phyloP scores from a whole-genome alignment of 495 filamentous ascomycete genomes.

The Lepidopterella palustris region DNA sequence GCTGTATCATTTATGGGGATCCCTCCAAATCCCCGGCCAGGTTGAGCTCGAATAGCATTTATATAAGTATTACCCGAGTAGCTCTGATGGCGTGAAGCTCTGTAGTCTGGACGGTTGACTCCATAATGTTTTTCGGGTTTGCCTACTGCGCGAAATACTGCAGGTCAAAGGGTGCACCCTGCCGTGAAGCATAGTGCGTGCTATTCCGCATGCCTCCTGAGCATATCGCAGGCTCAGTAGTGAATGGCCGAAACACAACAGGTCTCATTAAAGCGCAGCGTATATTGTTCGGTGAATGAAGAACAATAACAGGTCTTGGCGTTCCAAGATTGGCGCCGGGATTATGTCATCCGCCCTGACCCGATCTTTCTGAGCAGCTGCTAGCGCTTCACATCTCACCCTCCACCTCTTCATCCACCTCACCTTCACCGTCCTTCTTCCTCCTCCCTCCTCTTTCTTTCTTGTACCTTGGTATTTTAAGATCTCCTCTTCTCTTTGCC shows the following conservation, averaged over 20 bases:
- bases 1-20: too few relatives aligned
- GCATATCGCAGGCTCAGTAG: neutral
- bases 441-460: constrained; percentile 16
- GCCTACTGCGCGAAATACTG: too few relatives aligned
- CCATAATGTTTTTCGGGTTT: too few relatives aligned
- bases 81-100: too few relatives aligned
- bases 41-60: too few relatives aligned
- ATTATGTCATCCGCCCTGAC: neutral
- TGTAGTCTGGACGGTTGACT: too few relatives aligned
- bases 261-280: constrained; percentile 7
- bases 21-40: too few relatives aligned
- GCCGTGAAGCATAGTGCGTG: neutral
- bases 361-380: constrained; percentile 1
- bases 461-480: constrained; percentile 27
- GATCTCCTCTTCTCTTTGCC: constrained; percentile 12
- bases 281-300: neutral
- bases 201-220: neutral
- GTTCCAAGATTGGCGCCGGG: neutral
- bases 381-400: neutral
- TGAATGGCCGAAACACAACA: constrained; percentile 10
- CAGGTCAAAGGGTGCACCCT: neutral
- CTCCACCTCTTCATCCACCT: constrained; percentile 3
- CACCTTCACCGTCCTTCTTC: constrained; percentile 3
- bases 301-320: neutral
- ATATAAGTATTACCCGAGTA: too few relatives aligned